These are phyloP conservation scores for Neurospora africana DNA, from an alignment of 495 filamentous ascomycete species.

Conservation along the genomic window DNA sequence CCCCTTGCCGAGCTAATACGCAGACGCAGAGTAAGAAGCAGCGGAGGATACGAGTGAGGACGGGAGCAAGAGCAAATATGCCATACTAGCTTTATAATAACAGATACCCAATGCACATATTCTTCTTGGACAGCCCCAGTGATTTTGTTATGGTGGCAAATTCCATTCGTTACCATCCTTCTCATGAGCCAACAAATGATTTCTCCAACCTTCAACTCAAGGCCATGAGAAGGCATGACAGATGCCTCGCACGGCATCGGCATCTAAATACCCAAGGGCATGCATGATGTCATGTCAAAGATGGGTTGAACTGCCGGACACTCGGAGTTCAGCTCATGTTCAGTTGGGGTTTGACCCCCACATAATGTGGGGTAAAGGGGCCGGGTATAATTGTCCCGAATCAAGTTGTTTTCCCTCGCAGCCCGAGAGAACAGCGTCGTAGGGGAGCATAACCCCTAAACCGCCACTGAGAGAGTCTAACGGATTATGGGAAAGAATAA, in stretches of 20 bases:
- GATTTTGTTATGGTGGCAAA: not conserved
- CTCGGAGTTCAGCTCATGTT: not conserved
- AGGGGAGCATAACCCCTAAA: not conserved
- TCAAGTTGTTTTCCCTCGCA: not conserved
- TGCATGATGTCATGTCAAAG: not conserved
- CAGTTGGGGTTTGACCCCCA: not conserved
- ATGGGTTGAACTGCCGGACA: not conserved
- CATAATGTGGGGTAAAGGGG: not conserved
- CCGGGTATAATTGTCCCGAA: not conserved
- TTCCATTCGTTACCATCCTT: fast-evolving
- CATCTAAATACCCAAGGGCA: no score
- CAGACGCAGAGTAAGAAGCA: constrained; percentile 30
- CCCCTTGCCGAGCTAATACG: constrained; percentile 60
- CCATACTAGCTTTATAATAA: not conserved
- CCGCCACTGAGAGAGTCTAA: not conserved
- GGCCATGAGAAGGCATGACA: no score
- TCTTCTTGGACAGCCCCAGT: not conserved
- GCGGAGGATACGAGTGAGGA: constrained; percentile 14
- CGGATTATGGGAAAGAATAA: not conserved
- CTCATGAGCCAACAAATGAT: no score
- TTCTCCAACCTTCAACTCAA: no score
- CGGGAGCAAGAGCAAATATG: not conserved
- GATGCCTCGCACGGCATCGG: no score
- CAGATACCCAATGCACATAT: not conserved
- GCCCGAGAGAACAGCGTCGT: not conserved